These are phyloP conservation scores for Alternaria triticimaculans DNA, from an alignment of 2,329 filamentous ascomycete genomes.

Conservation along the genomic window DNA sequence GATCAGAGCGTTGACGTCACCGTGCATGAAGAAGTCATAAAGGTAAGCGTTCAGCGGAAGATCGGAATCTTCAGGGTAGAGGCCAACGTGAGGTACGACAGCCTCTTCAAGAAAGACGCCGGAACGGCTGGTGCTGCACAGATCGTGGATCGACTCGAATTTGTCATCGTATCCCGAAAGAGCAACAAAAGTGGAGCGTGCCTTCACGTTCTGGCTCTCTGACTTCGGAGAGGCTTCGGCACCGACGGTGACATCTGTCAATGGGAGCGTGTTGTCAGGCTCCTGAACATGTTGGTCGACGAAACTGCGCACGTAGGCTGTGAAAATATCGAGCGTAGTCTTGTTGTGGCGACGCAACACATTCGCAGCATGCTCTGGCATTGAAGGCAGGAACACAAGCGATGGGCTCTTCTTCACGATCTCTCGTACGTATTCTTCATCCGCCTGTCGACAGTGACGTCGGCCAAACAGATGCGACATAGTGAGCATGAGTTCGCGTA, in stretches of 20 bases:
- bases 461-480: slow-evolving; percentile 75
- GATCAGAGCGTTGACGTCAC: slow-evolving; percentile 66
- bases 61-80: slow-evolving; percentile 63
- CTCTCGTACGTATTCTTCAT: slow-evolving; percentile 56
- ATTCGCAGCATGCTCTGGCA: slow-evolving; percentile 64
- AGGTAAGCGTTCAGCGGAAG: slow-evolving; percentile 71
- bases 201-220: slow-evolving; percentile 47
- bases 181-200: slow-evolving; percentile 73
- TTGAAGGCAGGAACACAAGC: slow-evolving; percentile 67
- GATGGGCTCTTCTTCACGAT: slow-evolving; percentile 66
- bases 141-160: slow-evolving; percentile 69
- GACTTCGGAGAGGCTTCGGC: slow-evolving; percentile 34
- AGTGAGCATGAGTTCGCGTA: slow-evolving; percentile 70
- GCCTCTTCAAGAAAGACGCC: slow-evolving; percentile 78
- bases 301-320: slow-evolving; percentile 72
- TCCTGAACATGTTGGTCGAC: slow-evolving; percentile 67
- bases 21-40: slow-evolving; percentile 79
- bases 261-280: slow-evolving; percentile 64
- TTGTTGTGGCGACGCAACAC: slow-evolving; percentile 69
- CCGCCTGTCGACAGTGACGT: slow-evolving; percentile 56
- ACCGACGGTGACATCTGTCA: slow-evolving; percentile 61
- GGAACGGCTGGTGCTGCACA: slow-evolving; percentile 69
- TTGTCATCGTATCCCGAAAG: slow-evolving; percentile 72
- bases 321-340: slow-evolving; percentile 70
- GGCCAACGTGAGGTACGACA: slow-evolving; percentile 71